Base-by-base conservation (phyloP, 345 rosid genomes). In the Arabidopsis thaliana region DNA sequence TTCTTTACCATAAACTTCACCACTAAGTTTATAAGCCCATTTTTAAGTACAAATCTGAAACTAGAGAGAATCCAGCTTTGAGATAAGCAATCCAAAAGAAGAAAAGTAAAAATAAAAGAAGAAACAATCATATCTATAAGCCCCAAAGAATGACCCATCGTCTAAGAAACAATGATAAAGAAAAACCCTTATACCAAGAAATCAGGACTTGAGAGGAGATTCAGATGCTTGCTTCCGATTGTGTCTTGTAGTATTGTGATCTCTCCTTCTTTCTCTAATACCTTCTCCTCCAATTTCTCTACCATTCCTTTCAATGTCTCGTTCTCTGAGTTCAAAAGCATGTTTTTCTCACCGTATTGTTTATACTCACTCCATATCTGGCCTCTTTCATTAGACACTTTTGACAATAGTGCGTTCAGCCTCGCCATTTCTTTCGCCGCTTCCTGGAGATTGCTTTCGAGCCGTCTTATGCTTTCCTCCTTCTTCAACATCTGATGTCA, bases 181-280 rank as follows among this genome's bases (percentile, higher is more conserved):
- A 59, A 79, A 79, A 25, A 80, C 88, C 49, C 24, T 73, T 13
- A 73, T n/a, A 34, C 75, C 38, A 67, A 61, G 51, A 83, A 77
- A 81, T 86, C 87, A 2, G 85, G 86, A 73, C 86, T 79, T 12
- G 84, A 83, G 59, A 96, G 87, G 69, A 93, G 83, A 68, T 81
- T 87, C 51, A 84, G 85, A 59, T 79, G 80, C 65, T 81, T 84
- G 76, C 68, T 84, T 68, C 87, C 81, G 4, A 93, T 45, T 41
- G 87, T 64, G 83, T 96, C 99, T 77, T 87, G 90, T 32, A 92
- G 81, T 69, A 95, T 92, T 46, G 94, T 89, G 72, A 95, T 90
- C 76, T 95, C 89, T 14, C 99, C 97, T 85, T 93, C 99, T 83
- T 89, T 96, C 77, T 90, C 65, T 37, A 87, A 90, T 11, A 91